Evolutionary conservation across 2,329 filamentous ascomycete species (phyloP), one percentile per base, ranked within the genome.

Genomic region (Penicillium sp.): DNA sequence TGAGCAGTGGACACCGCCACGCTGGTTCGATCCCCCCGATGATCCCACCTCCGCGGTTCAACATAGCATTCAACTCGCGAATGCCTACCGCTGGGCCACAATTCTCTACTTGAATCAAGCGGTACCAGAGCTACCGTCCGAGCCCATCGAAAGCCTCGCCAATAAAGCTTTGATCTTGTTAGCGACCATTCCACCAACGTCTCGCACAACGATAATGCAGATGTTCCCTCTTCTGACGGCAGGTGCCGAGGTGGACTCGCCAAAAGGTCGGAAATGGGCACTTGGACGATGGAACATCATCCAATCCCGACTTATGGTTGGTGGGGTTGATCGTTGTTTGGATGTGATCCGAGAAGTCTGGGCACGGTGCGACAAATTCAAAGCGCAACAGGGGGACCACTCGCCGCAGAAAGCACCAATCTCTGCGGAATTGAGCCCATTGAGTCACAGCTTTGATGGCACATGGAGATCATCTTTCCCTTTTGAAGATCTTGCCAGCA

Each of bases 181-280:
- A 3, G 82, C 82, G 3, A 83, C 79, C 0, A 81, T 87, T 0
- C 81, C 83, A 1, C 66, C 80, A 2, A 76, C 73, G 9, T 84
- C 81, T 33, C 76, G 83, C 7, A 77, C 82, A 0, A 78, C 82
- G 13, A 84, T 86, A 39, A 77, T 86, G 2, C 84, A 87, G 35
- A 84, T 86, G 49, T 87, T 82, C 54, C 84, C 84, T 1, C 74
- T 88, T 1, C 73, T 86, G 53, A 81, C 79, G 1, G 84, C 84
- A 3, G 83, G 83, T 1, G 84, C 82, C 54, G 84, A 86, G 64
- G 78, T 79, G 7, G 71, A 75, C 25, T 74, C 73, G 3, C 68
- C 72, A 11, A 81, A 85, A 54, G 80, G 85, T 56, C 71, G 84
- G 9, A 69, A 77, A 28, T 87, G 83, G 82, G 80, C 86, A 2